Conservation (phyloP, 2,329 filamentous ascomycete genomes). For the Talaromyces marneffei region DNA sequence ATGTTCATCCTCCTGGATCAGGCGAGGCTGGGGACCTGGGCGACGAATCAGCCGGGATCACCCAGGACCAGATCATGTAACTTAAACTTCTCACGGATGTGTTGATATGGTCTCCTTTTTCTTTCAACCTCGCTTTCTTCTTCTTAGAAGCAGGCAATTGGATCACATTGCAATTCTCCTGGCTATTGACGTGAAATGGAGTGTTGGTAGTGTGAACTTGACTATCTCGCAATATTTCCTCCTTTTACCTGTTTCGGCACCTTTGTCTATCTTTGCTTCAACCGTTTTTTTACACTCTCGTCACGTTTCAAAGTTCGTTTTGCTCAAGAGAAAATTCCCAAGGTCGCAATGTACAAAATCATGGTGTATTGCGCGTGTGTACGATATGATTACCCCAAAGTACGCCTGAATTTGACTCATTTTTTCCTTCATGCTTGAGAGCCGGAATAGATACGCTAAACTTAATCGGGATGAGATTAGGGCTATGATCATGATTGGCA, state of each 20-base stretch:
- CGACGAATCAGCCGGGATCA: constrained; percentile 62
- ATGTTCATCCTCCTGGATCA: constrained; percentile 61
- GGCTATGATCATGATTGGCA: neutral
- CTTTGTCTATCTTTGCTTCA: neutral
- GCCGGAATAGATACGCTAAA: neutral
- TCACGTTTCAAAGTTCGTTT: neutral
- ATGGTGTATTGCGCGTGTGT: constrained; percentile 9
- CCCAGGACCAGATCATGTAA: constrained; percentile 99
- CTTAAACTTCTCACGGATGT: constrained; percentile 6
- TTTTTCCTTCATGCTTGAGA: neutral
- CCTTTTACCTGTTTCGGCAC: neutral
- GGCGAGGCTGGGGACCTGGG: constrained; percentile 78
- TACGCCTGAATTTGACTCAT: constrained; percentile 6
- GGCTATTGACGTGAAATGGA: neutral
- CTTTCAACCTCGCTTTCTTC: neutral
- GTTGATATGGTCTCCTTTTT: neutral
- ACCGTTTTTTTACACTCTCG: neutral
- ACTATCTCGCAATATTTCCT: neutral
- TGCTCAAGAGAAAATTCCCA: neutral
- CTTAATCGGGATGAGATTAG: neutral
- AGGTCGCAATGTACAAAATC: constrained; percentile 3
- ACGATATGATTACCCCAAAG: constrained; percentile 10
- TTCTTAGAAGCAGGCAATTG: neutral
- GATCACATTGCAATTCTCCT: neutral
- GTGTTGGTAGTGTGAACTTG: neutral